Evolutionary conservation across 2,329 filamentous ascomycete species (phyloP).

Genomic region (Alternaria triticina): DNA sequence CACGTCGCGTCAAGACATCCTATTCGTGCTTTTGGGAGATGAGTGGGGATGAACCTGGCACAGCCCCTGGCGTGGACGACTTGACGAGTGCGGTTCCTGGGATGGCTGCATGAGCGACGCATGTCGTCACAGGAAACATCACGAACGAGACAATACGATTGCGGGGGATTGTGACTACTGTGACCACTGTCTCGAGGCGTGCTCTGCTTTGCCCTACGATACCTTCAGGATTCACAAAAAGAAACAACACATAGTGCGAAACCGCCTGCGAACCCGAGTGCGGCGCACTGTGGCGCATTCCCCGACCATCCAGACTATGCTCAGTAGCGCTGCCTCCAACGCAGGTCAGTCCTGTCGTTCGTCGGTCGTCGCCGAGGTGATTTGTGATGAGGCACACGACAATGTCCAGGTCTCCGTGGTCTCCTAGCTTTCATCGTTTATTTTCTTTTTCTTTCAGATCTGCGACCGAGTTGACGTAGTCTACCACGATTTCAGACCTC

Average conservation of each 20-base stretch:
- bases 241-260: neutral
- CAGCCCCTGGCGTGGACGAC: neutral
- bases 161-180: neutral
- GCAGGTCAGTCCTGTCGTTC: neutral
- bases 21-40: slow-evolving; percentile 13
- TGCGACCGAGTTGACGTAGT: neutral
- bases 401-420: neutral
- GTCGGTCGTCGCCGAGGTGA: slow-evolving; percentile 1
- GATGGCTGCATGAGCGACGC: slow-evolving; percentile 18
- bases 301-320: neutral
- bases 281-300: neutral
- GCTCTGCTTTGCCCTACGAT: neutral
- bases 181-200: neutral
- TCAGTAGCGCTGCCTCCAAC: neutral
- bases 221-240: neutral
- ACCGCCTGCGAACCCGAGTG: neutral
- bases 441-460: neutral
- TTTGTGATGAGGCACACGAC: neutral
- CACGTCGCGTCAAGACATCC: neutral
- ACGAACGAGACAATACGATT: slow-evolving; percentile 7
- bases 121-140: slow-evolving; percentile 13
- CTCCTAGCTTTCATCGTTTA: neutral
- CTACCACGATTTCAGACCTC: neutral
- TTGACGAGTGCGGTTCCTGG: slow-evolving; percentile 4
- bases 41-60: slow-evolving; percentile 1